Percentiles rank a stretch among this genome's conserved stretches.
Evolutionary conservation across 2,329 filamentous ascomycete species (phyloP).

Genomic region (Cladosporium cucumerinum): DNA sequence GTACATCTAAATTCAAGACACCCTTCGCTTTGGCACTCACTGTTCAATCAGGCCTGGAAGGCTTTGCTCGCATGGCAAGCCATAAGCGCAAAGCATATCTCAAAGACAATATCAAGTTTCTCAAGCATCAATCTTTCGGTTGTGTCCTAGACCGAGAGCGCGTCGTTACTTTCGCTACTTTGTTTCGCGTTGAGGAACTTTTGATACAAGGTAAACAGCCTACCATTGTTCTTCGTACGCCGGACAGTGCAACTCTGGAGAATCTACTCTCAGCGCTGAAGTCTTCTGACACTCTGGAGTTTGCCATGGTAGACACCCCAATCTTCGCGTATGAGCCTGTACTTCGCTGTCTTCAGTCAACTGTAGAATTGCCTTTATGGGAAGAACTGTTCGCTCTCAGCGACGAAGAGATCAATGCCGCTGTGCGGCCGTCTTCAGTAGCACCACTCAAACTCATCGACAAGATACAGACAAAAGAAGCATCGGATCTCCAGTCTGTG

Average conservation of each 20-base stretch:
- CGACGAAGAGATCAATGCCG: conserved; percentile 15
- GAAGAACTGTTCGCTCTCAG: conserved; percentile 47
- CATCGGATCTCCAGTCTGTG: conserved; percentile 34
- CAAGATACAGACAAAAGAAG: conserved; percentile 21
- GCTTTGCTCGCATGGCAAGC: no score
- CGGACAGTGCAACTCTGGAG: conserved; percentile 44
- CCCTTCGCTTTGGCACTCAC: no score
- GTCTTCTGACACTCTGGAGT: conserved; percentile 32
- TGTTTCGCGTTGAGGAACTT: no score
- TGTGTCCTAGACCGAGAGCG: no score
- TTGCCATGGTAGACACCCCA: conserved; percentile 61
- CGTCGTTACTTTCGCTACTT: no score
- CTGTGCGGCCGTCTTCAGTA: conserved; percentile 24
- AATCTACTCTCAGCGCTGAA: conserved; percentile 49
- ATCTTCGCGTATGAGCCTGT: conserved; percentile 69
- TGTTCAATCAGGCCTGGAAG: no score
- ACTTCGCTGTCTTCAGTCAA: conserved; percentile 56
- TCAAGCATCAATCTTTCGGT: no score
- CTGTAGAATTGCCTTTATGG: conserved; percentile 55
- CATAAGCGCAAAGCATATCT: no score
- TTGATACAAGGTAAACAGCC: no score
- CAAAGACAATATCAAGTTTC: no score
- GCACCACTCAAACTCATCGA: conserved; percentile 29
- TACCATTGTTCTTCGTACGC: conserved; percentile 54
- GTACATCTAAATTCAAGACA: no score